A percentile compares a stretch with the other conserved stretches of the same genome.
Evolutionary conservation across 805 yeast genomes (phyloP).

Genomic region (Wickerhamiella alocasiicola): DNA sequence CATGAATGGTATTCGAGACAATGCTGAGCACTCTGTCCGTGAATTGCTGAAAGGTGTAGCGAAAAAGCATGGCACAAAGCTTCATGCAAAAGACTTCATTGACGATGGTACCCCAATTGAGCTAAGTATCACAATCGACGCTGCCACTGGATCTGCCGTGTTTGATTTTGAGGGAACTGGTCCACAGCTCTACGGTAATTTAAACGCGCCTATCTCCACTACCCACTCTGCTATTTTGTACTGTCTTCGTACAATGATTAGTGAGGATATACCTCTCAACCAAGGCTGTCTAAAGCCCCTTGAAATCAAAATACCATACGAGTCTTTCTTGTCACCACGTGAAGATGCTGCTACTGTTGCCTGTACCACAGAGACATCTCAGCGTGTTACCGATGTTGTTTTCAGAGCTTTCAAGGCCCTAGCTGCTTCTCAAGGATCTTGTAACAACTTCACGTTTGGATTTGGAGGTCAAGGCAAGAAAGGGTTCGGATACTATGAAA

Average conservation of each 20-base stretch:
- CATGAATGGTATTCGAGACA: constrained; percentile 71
- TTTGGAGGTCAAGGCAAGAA: constrained; percentile 45
- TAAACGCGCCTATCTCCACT: constrained; percentile 87
- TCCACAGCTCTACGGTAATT: constrained; percentile 75
- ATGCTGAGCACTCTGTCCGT: constrained; percentile 64
- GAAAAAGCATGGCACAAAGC: constrained; percentile 27
- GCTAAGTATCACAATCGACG: constrained; percentile 31
- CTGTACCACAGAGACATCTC: constrained; percentile 91
- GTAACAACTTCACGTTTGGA: constrained; percentile 90
- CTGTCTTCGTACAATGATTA: constrained; percentile 72
- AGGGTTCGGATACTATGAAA: constrained; percentile 86
- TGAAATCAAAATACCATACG: constrained; percentile 48
- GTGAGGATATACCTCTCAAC: constrained; percentile 80
- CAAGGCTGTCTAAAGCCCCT: constrained; percentile 86
- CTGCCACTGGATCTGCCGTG: constrained; percentile 43
- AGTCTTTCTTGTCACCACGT: constrained; percentile 59
- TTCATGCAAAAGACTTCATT: constrained; percentile 23
- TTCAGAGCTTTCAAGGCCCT: constrained; percentile 76
- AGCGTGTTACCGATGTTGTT: constrained; percentile 80
- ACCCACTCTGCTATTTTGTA: constrained; percentile 81
- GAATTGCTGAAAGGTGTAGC: constrained; percentile 36
- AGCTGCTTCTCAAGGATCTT: constrained; percentile 94
- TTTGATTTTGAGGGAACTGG: constrained; percentile 84
- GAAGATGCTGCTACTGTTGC: constrained; percentile 87
- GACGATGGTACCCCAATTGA: constrained; percentile 28